Base-by-base conservation (phyloP, 1,284 basidiomycete genomes). In the Pseudozyma sp. region DNA sequence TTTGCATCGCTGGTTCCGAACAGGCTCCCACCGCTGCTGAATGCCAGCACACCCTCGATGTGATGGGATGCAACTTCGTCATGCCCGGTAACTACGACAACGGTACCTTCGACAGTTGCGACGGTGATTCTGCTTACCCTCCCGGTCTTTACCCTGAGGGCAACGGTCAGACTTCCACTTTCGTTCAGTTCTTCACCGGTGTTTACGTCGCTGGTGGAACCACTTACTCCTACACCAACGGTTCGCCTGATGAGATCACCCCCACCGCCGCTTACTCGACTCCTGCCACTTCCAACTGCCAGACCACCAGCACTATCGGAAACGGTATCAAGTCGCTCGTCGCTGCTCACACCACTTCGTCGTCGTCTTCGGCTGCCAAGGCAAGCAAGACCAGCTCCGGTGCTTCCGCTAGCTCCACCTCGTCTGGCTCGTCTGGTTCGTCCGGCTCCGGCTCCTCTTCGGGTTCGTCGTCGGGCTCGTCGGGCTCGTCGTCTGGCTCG, bases 41-140 rank as follows among this genome's bases (percentile, higher is more conserved):
- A 58, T 85, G 83, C 77, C 76, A 83, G 71, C 83, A 85, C 70
- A 77, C 73, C 35, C 75, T 83, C 44, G 83, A 85, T 59, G 77
- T 78, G 42, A 83, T 85, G 77, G 83, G 83, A 16, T 85, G 83
- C 76, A 64, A 77, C 61, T 84, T 90, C 56, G 75, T 85, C 69
- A 85, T 85, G 84, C 83, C 83, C 10, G 83, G 82, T 38, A 72
- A 80, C 74, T 85, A 85, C 70, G 36, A 19, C 48, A 70, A 80
- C 53, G 55, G 76, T 50, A 53, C 63, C 4, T 85, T 85, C 48
- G 82, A 84, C 56, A 74, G 78, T 14, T 85, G 84, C 67, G 84
- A 85, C 31, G 83, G 75, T 44, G 84, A 85, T 59, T 61, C 81
- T 42, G 83, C 83, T 34, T 85, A 82, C 76, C 84, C 84, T 5